Percentiles rank a stretch among this genome's conserved stretches.
phyloP scores from a whole-genome alignment of 495 filamentous ascomycete species.

The Penicillium lagena region DNA sequence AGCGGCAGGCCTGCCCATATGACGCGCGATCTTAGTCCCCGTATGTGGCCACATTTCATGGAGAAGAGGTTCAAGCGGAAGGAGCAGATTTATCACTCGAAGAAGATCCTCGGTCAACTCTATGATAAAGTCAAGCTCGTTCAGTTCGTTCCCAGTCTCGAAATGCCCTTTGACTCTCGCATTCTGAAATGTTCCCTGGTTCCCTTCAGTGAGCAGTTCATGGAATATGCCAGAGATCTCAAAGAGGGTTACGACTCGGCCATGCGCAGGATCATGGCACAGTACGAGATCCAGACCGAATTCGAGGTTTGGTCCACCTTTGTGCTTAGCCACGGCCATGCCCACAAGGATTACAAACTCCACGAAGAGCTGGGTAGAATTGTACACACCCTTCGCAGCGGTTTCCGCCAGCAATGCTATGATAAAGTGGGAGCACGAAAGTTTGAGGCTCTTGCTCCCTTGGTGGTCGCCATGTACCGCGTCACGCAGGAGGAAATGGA shows the following conservation, averaged over 20 bases:
- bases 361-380: conserved; percentile 72
- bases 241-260: conserved; percentile 74
- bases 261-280: conserved; percentile 75
- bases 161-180: conserved; percentile 66
- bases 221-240: conserved; percentile 54
- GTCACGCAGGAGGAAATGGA: conserved; percentile 68
- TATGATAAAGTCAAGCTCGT: conserved; percentile 67
- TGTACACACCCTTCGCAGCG: conserved; percentile 54
- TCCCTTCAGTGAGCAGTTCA: conserved; percentile 37
- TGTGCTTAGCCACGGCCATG: conserved; percentile 61
- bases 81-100: conserved; percentile 57
- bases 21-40: conserved; percentile 50
- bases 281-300: conserved; percentile 79
- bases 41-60: conserved; percentile 85
- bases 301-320: conserved; percentile 90
- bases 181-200: conserved; percentile 59
- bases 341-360: conserved; percentile 72
- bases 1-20: conserved; percentile 72
- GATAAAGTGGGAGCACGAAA: conserved; percentile 56
- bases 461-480: conserved; percentile 81
- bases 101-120: conserved; percentile 70
- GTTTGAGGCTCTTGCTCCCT: conserved; percentile 53
- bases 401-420: conserved; percentile 58
- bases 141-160: conserved; percentile 65
- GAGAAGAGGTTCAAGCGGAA: conserved; percentile 53